Conservation (phyloP, 2,329 filamentous ascomycete genomes). For the Talaromyces islandicus region DNA sequence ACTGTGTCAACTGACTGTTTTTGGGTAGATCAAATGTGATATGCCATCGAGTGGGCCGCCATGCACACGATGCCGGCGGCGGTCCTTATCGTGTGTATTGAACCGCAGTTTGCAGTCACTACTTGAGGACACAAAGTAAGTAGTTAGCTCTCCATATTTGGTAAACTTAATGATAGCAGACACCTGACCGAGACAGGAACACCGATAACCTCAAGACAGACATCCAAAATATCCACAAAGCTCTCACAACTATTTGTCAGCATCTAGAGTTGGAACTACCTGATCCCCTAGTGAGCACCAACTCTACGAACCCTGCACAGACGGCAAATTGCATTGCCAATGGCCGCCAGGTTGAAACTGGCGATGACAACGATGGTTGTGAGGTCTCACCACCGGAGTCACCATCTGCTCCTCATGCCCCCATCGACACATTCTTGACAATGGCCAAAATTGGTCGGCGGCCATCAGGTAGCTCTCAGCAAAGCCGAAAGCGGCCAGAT, state of each 20-base stretch:
- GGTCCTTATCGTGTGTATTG: slow-evolving; percentile 40
- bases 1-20: not conserved
- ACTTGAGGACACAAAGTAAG: slow-evolving; percentile 37
- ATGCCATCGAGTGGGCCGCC: slow-evolving; percentile 41
- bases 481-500: slow-evolving; percentile 16
- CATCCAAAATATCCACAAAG: slow-evolving; percentile 21
- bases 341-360: not conserved
- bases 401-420: slow-evolving; percentile 28
- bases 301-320: slow-evolving; percentile 9
- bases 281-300: slow-evolving; percentile 6
- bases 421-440: slow-evolving; percentile 31
- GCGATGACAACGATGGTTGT: slow-evolving; percentile 24
- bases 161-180: not conserved
- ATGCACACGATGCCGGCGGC: slow-evolving; percentile 41
- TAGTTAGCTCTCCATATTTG: not conserved
- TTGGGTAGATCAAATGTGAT: slow-evolving; percentile 38
- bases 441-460: slow-evolving; percentile 29
- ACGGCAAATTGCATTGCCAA: not conserved
- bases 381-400: slow-evolving; percentile 30
- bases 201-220: slow-evolving; percentile 26
- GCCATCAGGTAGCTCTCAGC: slow-evolving; percentile 21
- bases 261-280: slow-evolving; percentile 25
- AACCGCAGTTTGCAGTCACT: slow-evolving; percentile 42
- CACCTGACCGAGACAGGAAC: slow-evolving; percentile 15
- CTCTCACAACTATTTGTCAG: slow-evolving; percentile 27